phyloP scores from a whole-genome alignment of 345 rosid species.

The Tarenaya hassleriana region DNA sequence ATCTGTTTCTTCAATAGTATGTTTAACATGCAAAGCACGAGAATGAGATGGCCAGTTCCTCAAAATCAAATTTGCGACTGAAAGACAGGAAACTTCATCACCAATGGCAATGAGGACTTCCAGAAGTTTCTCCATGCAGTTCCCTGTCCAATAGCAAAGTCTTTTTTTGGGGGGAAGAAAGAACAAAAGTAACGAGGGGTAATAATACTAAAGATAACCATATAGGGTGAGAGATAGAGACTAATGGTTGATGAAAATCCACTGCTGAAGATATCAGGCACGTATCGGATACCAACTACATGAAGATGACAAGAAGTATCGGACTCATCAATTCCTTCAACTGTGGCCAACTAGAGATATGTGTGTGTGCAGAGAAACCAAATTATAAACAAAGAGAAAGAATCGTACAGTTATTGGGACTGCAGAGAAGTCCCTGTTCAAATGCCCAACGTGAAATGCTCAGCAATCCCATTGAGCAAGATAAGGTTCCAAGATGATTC shows the following conservation, averaged over 20 bases:
- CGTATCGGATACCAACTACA: too few species aligned
- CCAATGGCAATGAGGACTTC: constrained; percentile 98
- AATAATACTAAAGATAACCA: constrained; percentile 10
- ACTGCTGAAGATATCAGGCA: too few species aligned
- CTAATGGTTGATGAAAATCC: neutral
- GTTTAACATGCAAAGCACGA: constrained; percentile 85
- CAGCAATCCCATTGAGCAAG: constrained; percentile 91
- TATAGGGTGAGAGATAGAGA: constrained; percentile 12
- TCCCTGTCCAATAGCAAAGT: constrained; percentile 51
- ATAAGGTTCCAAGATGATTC: constrained; percentile 94
- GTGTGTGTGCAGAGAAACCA: neutral
- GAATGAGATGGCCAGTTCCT: constrained; percentile 99
- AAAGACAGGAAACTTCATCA: constrained; percentile 95
- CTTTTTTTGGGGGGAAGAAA: constrained; percentile 6
- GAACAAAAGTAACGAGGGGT: constrained; percentile 7
- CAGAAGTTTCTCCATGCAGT: constrained; percentile 96
- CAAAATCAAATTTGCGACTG: constrained; percentile 87
- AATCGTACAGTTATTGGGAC: constrained; percentile 88
- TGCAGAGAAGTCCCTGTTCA: constrained; percentile 97
- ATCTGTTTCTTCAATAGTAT: constrained; percentile 67
- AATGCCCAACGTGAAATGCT: constrained; percentile 97
- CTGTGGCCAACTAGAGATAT: too few species aligned
- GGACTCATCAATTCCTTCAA: too few species aligned
- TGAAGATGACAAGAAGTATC: too few species aligned
- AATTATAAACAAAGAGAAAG: constrained; percentile 9